Evolutionary conservation across 1,284 basidiomycete species (phyloP).

Genomic region (Flammula alnicola): DNA sequence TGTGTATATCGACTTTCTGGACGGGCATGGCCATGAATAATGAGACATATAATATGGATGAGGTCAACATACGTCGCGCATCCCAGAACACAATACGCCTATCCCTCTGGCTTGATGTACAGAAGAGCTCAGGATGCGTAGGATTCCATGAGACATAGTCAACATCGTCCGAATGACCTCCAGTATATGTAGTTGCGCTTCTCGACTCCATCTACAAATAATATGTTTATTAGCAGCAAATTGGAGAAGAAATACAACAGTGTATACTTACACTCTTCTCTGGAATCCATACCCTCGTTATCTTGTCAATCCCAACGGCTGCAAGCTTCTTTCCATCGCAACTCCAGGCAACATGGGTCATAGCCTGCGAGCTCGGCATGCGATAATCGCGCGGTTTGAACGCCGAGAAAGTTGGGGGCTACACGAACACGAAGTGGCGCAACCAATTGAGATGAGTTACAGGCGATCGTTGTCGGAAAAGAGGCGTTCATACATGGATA

Average conservation of each 20-base stretch:
- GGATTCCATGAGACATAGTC: constrained; percentile 83
- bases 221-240: background rate
- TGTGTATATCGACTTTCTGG: constrained; percentile 72
- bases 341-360: constrained; percentile 80
- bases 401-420: constrained; percentile 78
- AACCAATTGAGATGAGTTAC: constrained; percentile 29
- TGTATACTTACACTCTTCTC: constrained; percentile 67
- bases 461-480: constrained; percentile 21
- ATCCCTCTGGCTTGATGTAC: constrained; percentile 76
- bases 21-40: constrained; percentile 5
- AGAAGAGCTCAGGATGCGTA: constrained; percentile 79
- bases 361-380: constrained; percentile 63
- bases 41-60: background rate
- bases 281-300: constrained; percentile 73
- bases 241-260: background rate
- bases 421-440: constrained; percentile 20
- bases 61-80: constrained; percentile 64
- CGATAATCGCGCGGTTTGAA: constrained; percentile 77
- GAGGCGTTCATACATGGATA: constrained; percentile 63
- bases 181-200: constrained; percentile 62
- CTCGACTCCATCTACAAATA: constrained; percentile 68
- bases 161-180: constrained; percentile 73
- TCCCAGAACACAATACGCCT: constrained; percentile 80
- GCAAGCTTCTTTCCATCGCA: constrained; percentile 80
- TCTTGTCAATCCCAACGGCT: constrained; percentile 77